These are phyloP conservation scores for Gossypium raimondii DNA, from an alignment of 345 rosid genomes.

Conservation along the genomic window DNA sequence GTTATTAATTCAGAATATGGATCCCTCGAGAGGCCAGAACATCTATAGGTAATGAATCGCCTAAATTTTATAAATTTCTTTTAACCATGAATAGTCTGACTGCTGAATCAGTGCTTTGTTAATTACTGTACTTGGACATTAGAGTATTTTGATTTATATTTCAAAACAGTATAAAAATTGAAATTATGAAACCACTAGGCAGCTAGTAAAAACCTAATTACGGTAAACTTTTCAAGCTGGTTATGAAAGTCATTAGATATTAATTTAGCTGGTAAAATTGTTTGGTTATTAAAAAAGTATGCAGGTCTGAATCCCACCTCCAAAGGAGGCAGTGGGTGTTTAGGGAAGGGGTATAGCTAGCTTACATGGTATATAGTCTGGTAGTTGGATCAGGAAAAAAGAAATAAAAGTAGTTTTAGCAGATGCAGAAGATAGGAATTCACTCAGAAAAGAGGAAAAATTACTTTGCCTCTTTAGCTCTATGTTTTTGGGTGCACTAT, in stretches of 20 bases:
- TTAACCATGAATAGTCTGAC: not conserved
- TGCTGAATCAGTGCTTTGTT: not conserved
- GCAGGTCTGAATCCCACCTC: not conserved
- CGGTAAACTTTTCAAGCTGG: not conserved
- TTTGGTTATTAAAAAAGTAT: not conserved
- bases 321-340: not conserved
- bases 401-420: not conserved
- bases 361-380: not conserved
- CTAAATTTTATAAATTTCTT: not conserved
- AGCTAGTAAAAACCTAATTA: not conserved
- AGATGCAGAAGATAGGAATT: not conserved
- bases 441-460: not conserved
- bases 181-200: not conserved
- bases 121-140: not conserved
- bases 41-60: not conserved
- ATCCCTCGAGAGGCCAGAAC: not conserved
- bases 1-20: not conserved
- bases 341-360: not conserved
- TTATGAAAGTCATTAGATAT: not conserved
- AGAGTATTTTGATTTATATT: not conserved
- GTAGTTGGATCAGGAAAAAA: not conserved
- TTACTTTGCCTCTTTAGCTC: not conserved
- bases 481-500: not conserved
- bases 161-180: not conserved
- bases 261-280: not conserved